These are phyloP conservation scores for Colletotrichum sojae DNA, from an alignment of 2,329 filamentous ascomycete genomes.

Conservation along the genomic window DNA sequence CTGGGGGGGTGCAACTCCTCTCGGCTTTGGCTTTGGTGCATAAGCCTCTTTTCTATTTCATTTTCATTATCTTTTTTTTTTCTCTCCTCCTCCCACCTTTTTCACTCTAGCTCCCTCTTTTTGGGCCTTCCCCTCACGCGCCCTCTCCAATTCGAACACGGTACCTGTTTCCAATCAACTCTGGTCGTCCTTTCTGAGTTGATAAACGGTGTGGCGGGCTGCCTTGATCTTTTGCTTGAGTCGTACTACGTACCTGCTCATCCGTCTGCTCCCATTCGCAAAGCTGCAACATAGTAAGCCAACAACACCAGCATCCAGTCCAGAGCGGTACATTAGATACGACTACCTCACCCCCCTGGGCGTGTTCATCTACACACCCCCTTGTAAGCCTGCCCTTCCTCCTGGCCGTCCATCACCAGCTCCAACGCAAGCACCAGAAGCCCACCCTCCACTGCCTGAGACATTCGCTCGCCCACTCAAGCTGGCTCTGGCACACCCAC, in stretches of 20 bases:
- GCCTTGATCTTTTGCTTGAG: constrained; percentile 19
- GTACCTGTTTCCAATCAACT: constrained; percentile 3
- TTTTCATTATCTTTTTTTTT: constrained; percentile 1
- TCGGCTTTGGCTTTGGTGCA: constrained; percentile 37
- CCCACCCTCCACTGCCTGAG: constrained; percentile 39
- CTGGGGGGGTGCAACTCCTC: constrained; percentile 26
- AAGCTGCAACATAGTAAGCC: neutral
- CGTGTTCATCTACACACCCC: constrained; percentile 11
- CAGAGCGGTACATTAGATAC: constrained; percentile 27
- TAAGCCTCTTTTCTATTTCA: constrained; percentile 34
- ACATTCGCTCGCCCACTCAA: constrained; percentile 33
- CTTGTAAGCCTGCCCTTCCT: constrained; percentile 15
- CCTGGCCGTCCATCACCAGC: constrained; percentile 30
- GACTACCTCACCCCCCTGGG: constrained; percentile 27
- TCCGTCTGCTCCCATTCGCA: neutral
- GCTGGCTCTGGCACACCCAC: constrained; percentile 28
- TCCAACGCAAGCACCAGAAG: constrained; percentile 27
- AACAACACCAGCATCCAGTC: neutral
- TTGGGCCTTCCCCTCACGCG: neutral
- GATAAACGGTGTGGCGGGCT: constrained; percentile 1
- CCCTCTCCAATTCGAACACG: constrained; percentile 12
- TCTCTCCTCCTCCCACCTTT: neutral
- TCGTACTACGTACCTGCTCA: constrained; percentile 1
- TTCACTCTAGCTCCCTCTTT: constrained; percentile 1
- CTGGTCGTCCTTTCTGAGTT: constrained; percentile 17